Evolutionary conservation across 2,329 filamentous ascomycete genomes (phyloP).

Genomic region (Biscogniauxia marginata): DNA sequence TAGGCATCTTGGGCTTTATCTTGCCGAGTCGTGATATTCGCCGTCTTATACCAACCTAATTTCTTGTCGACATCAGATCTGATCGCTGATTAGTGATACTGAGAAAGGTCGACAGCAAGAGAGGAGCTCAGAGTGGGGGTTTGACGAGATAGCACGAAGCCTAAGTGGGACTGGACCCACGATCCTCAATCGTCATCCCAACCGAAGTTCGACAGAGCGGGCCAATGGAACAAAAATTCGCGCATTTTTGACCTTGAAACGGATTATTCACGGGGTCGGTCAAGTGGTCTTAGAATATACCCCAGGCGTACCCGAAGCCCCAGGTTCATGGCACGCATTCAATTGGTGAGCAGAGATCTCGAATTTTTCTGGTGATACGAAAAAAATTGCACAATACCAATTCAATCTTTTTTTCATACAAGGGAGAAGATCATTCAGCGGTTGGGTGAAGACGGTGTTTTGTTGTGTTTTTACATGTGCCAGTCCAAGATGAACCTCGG

Average conservation of each 20-base stretch:
- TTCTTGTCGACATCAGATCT: background rate
- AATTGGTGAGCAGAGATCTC: conserved; percentile 17
- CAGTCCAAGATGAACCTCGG: conserved; percentile 11
- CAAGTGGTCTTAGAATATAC: conserved; percentile 2
- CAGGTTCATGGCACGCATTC: background rate
- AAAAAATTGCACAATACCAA: conserved; percentile 3
- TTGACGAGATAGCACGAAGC: background rate
- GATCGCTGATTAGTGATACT: background rate
- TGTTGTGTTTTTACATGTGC: conserved; percentile 24
- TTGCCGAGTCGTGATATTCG: background rate
- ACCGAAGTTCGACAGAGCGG: background rate
- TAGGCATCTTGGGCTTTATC: background rate
- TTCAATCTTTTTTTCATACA: conserved; percentile 2
- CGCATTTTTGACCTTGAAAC: conserved; percentile 3
- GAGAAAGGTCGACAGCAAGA: background rate
- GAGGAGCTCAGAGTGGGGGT: background rate
- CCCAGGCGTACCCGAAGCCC: conserved; percentile 3
- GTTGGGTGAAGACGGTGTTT: conserved; percentile 22
- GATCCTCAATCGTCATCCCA: background rate
- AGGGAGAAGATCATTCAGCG: conserved; percentile 1
- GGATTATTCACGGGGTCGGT: conserved; percentile 14
- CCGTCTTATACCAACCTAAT: background rate
- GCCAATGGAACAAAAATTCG: conserved; percentile 14
- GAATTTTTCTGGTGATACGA: conserved; percentile 2
- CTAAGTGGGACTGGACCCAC: background rate